phyloP scores from a whole-genome alignment of 495 filamentous ascomycete species.

The Talaromyces adpressus region DNA sequence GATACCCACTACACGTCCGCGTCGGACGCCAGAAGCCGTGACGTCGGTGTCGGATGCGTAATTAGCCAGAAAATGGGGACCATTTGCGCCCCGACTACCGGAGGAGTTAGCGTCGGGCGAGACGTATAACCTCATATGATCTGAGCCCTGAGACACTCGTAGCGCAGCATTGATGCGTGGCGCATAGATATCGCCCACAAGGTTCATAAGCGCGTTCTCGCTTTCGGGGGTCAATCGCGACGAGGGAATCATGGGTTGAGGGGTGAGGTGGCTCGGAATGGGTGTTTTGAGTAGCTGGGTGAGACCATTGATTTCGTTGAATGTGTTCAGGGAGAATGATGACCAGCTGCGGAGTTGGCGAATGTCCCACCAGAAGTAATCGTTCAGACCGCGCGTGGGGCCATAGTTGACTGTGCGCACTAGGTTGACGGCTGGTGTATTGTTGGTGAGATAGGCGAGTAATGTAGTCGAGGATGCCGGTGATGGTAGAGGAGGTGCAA shows the following conservation, averaged over 20 bases:
- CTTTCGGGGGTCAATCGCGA: constrained; percentile 62
- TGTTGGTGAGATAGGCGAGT: constrained; percentile 66
- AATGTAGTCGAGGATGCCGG: constrained; percentile 57
- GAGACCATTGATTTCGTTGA: constrained; percentile 67
- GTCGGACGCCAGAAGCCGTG: constrained; percentile 63
- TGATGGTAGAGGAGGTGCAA: constrained; percentile 28
- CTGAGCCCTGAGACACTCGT: constrained; percentile 56
- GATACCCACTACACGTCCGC: constrained; percentile 77
- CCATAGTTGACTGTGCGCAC: constrained; percentile 72
- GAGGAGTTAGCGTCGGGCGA: constrained; percentile 47
- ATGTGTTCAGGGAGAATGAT: constrained; percentile 63
- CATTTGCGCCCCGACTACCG: constrained; percentile 43
- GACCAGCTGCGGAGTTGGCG: constrained; percentile 79
- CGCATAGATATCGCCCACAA: constrained; percentile 64
- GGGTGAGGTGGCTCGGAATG: constrained; percentile 57
- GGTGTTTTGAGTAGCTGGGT: constrained; percentile 65
- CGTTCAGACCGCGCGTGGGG: constrained; percentile 59
- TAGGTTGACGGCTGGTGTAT: constrained; percentile 75
- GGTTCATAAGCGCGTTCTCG: constrained; percentile 59
- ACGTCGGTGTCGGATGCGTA: constrained; percentile 64
- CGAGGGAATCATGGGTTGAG: constrained; percentile 35
- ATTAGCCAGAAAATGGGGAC: constrained; percentile 59
- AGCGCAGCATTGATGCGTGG: constrained; percentile 74
- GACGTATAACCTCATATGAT: constrained; percentile 50
- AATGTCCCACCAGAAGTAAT: constrained; percentile 92